phyloP scores from a whole-genome alignment of 768 basidiomycete species.

The Mycena belliarum region DNA sequence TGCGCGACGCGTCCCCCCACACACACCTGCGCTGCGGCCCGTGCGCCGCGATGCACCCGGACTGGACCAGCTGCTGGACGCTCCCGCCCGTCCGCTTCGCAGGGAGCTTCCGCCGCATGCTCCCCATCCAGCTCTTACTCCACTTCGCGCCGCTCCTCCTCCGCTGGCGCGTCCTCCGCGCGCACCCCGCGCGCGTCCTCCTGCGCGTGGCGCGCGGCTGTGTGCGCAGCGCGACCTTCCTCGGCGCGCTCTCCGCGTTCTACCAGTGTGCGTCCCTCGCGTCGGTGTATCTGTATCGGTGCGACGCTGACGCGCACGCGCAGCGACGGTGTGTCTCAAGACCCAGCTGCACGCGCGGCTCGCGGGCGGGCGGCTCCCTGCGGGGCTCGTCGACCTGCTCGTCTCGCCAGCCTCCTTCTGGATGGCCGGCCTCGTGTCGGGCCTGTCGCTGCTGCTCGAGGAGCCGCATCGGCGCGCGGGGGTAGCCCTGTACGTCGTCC shows the following conservation, averaged over 20 bases:
- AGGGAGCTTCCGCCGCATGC: constrained; percentile 80
- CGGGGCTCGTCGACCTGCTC: constrained; percentile 46
- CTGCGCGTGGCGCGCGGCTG: constrained; percentile 70
- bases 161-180: constrained; percentile 64
- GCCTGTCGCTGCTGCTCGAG: constrained; percentile 82
- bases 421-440: constrained; percentile 71
- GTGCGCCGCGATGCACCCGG: constrained; percentile 79
- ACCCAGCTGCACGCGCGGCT: constrained; percentile 56
- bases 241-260: constrained; percentile 78
- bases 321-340: constrained; percentile 69
- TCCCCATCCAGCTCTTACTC: constrained; percentile 83
- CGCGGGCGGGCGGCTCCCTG: constrained; percentile 24
- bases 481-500: constrained; percentile 89
- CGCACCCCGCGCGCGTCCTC: constrained; percentile 68
- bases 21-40: constrained; percentile 52
- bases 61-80: constrained; percentile 55
- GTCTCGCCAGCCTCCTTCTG: constrained; percentile 73
- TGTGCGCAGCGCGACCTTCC: constrained; percentile 80
- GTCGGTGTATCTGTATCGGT: neutral
- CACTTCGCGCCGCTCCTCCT: constrained; percentile 91
- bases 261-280: constrained; percentile 64
- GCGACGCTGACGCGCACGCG: neutral
- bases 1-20: constrained; percentile 30
- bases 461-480: constrained; percentile 85
- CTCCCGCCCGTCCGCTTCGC: constrained; percentile 65